Evolutionary conservation across 169 alveolate genomes (phyloP), one percentile per base, ranked within the genome.

Genomic region (Plasmodium sp.): DNA sequence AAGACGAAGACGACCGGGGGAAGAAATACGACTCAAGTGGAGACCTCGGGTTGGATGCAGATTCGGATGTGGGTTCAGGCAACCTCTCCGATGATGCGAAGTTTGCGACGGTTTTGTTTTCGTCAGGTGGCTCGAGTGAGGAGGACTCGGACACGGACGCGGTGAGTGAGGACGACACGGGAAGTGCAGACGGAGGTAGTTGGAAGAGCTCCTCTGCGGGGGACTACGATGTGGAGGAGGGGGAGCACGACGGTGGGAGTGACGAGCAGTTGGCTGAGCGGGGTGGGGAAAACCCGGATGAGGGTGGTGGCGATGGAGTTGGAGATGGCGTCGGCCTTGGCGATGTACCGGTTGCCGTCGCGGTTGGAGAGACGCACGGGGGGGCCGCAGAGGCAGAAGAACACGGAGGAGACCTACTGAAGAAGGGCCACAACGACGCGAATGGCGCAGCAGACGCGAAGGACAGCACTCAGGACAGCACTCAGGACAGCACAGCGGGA

Each of bases 41-140:
- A 39, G 74, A 31, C 5, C 14, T 84, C n/a, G 14, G 36, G 10
- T 84, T 84, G 36, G 81, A 72, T 14, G 67, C 18, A 39, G 72
- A n/a, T 3, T 84, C 93, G 27, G 86, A 85, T 36, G 62, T n/a
- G 6, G 93, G 81, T 36, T 73, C 88, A 58, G 73, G 83, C 12
- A 27, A 51, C 12, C 36, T 18, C 22, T 79, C 83, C 16, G 84
- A 88, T 36, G 83, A 80, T 72, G 74, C 12, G 27, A 75, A 88
- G 22, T 54, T 88, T 18, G 74, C 71, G 2, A 80, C 90, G 33
- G 73, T 88, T 39, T 54, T 88, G 45, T 88, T 88, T 34, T 88
- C 94, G 36, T 88, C 90, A 22, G 16, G 12, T 58, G 16, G 81
- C 27, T 88, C 94, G 2, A 48, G 84, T 84, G 54, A 75, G 73